phyloP scores from a whole-genome alignment of 2,329 filamentous ascomycete species.

The Dothistroma pini region DNA sequence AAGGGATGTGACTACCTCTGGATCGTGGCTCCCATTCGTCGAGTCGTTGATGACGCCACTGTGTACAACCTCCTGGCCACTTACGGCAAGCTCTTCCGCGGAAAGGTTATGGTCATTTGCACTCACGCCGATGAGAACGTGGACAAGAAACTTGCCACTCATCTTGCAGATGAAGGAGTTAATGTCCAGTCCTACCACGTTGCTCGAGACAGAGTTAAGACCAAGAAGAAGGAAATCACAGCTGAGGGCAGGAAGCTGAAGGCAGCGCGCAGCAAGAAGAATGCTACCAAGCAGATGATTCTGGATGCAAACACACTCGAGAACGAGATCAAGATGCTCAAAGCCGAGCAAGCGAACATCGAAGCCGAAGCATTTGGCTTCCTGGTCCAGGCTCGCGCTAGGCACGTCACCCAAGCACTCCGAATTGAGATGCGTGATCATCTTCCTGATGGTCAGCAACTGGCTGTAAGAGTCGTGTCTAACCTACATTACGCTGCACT shows the following conservation, averaged over 20 bases:
- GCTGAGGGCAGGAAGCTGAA: background rate
- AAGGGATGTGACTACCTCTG: slow-evolving; percentile 14
- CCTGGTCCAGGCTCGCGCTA: slow-evolving; percentile 22
- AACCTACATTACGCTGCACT: slow-evolving; percentile 27
- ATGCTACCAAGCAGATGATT: background rate
- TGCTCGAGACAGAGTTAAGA: background rate
- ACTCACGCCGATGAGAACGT: slow-evolving; percentile 9
- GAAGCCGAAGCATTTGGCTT: slow-evolving; percentile 5
- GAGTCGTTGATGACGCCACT: slow-evolving; percentile 7
- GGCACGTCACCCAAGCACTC: slow-evolving; percentile 8
- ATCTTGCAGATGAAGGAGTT: background rate
- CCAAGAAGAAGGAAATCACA: background rate
- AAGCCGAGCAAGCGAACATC: background rate
- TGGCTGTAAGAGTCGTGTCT: slow-evolving; percentile 24
- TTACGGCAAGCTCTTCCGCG: slow-evolving; percentile 7
- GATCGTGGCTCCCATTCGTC: slow-evolving; percentile 11
- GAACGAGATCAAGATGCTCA: background rate
- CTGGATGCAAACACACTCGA: background rate
- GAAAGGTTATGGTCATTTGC: slow-evolving; percentile 7
- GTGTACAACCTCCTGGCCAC: slow-evolving; percentile 3
- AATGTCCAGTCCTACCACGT: background rate
- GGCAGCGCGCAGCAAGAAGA: background rate
- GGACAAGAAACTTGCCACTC: background rate
- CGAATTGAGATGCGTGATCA: slow-evolving; percentile 7
- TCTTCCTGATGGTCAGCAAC: slow-evolving; percentile 9